Conservation (phyloP, 257 asterid genomes). For the Przewalskia tangutica region DNA sequence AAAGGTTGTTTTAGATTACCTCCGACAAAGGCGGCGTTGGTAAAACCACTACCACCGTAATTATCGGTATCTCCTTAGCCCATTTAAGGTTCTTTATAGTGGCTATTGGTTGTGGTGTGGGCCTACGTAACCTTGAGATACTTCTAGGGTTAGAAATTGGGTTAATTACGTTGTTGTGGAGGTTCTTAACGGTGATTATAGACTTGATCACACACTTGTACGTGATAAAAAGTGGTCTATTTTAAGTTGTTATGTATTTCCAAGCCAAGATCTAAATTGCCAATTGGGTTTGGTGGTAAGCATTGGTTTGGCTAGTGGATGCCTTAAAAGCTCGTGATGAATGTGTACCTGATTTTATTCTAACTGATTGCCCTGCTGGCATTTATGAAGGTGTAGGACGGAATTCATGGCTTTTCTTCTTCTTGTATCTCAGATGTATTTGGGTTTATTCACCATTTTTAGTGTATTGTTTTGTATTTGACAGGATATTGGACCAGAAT, state of each 20-base stretch:
- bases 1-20: too few relatives aligned
- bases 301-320: slow-evolving; percentile 81
- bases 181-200: slow-evolving; percentile 46
- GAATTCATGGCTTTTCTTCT: too few relatives aligned
- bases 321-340: slow-evolving; percentile 45
- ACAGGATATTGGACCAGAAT: too few relatives aligned
- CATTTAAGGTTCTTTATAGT: slow-evolving; percentile 81
- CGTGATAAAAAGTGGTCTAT: slow-evolving; percentile 85
- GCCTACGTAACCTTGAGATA: slow-evolving; percentile 92
- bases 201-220: slow-evolving; percentile 90
- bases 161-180: slow-evolving; percentile 68
- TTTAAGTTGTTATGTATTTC: slow-evolving; percentile 89
- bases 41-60: slow-evolving; percentile 95
- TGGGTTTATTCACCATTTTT: too few relatives aligned
- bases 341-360: too few relatives aligned
- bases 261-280: slow-evolving; percentile 83
- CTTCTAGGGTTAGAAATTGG: slow-evolving; percentile 87
- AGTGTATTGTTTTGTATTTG: too few relatives aligned
- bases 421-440: too few relatives aligned
- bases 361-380: too few relatives aligned
- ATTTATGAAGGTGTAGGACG: too few relatives aligned
- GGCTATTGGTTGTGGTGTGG: slow-evolving; percentile 95
- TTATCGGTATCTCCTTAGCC: slow-evolving; percentile 84
- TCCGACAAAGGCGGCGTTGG: slow-evolving; percentile 89
- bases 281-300: slow-evolving; percentile 93